These are phyloP conservation scores for Cytospora paraplurivora DNA, from an alignment of 2,329 filamentous ascomycete genomes.

Conservation along the genomic window DNA sequence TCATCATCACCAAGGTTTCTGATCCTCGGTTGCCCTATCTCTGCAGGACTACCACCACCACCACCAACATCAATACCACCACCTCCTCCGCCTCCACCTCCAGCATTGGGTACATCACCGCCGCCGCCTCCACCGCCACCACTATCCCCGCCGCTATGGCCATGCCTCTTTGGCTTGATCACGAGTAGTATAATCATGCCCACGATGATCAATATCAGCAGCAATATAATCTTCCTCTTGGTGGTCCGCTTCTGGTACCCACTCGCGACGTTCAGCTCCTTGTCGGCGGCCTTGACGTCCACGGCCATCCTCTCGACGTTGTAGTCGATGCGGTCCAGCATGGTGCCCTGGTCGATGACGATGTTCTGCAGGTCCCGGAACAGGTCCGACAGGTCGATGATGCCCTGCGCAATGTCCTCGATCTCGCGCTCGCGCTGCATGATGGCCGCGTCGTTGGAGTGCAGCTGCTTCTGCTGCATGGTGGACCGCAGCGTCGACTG, in stretches of 20 bases:
- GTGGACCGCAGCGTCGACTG: slow-evolving; percentile 86
- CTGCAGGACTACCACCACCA: slow-evolving; percentile 23
- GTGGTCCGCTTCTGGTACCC: slow-evolving; percentile 86
- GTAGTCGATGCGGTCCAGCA: slow-evolving; percentile 94
- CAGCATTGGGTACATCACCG: slow-evolving; percentile 20
- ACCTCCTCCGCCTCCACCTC: slow-evolving; percentile 16
- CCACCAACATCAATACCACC: slow-evolving; percentile 30
- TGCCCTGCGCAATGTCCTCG: slow-evolving; percentile 95
- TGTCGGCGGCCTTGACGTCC: slow-evolving; percentile 90
- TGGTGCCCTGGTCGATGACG: slow-evolving; percentile 90
- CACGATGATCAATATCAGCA: slow-evolving; percentile 81
- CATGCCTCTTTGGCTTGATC: slow-evolving; percentile 68
- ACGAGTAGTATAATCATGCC: slow-evolving; percentile 84
- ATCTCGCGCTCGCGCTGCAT: slow-evolving; percentile 94
- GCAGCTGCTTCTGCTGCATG: slow-evolving; percentile 64
- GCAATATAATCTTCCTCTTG: slow-evolving; percentile 88
- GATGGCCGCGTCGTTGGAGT: slow-evolving; percentile 81
- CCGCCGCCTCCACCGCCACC: slow-evolving; percentile 28
- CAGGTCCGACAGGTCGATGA: slow-evolving; percentile 94
- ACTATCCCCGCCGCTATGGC: slow-evolving; percentile 17
- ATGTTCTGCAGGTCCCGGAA: slow-evolving; percentile 96
- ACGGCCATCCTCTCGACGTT: slow-evolving; percentile 95
- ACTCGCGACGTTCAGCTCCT: slow-evolving; percentile 85
- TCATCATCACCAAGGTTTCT: neutral
- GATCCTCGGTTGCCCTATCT: slow-evolving; percentile 16